A percentile compares a stretch with the other conserved stretches of the same genome.
These are phyloP conservation scores for Neurospora sp. DNA, from an alignment of 495 filamentous ascomycete genomes.

Conservation along the genomic window DNA sequence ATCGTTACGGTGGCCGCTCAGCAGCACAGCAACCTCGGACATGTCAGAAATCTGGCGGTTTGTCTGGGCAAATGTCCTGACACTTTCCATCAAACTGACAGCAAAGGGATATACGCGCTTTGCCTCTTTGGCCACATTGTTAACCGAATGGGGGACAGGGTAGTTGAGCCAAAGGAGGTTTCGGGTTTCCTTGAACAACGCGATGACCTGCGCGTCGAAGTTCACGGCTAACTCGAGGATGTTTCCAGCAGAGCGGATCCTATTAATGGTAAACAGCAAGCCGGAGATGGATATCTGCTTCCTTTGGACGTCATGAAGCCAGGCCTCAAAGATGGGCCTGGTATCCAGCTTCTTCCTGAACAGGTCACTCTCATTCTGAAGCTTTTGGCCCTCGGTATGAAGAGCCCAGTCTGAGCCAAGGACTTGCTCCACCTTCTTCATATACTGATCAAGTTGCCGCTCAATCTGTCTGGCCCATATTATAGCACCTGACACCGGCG, in stretches of 20 bases:
- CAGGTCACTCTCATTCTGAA: slow-evolving; percentile 75
- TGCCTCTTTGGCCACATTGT: slow-evolving; percentile 92
- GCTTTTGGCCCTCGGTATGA: slow-evolving; percentile 88
- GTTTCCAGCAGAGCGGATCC: slow-evolving; percentile 79
- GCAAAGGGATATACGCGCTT: slow-evolving; percentile 96
- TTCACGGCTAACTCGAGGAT: slow-evolving; percentile 81
- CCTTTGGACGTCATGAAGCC: slow-evolving; percentile 79
- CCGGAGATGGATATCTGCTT: slow-evolving; percentile 85
- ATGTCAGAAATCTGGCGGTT: slow-evolving; percentile 70
- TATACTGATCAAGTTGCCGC: slow-evolving; percentile 84
- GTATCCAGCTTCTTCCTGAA: slow-evolving; percentile 97
- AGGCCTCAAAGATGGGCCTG: slow-evolving; percentile 83
- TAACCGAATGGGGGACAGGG: slow-evolving; percentile 84
- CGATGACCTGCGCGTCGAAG: slow-evolving; percentile 94
- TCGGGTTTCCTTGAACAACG: slow-evolving; percentile 96
- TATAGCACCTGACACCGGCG: slow-evolving; percentile 90
- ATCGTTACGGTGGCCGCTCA: slow-evolving; percentile 85
- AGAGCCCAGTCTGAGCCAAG: slow-evolving; percentile 87
- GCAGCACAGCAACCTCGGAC: slow-evolving; percentile 72
- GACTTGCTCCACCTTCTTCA: slow-evolving; percentile 96
- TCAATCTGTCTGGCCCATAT: slow-evolving; percentile 97
- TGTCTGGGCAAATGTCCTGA: slow-evolving; percentile 81
- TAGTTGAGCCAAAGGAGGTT: slow-evolving; percentile 91
- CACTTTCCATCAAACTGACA: slow-evolving; percentile 95
- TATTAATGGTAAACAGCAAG: slow-evolving; percentile 79